These are phyloP conservation scores for Termitomyces sp. DNA, from an alignment of 768 basidiomycete genomes.

Conservation along the genomic window DNA sequence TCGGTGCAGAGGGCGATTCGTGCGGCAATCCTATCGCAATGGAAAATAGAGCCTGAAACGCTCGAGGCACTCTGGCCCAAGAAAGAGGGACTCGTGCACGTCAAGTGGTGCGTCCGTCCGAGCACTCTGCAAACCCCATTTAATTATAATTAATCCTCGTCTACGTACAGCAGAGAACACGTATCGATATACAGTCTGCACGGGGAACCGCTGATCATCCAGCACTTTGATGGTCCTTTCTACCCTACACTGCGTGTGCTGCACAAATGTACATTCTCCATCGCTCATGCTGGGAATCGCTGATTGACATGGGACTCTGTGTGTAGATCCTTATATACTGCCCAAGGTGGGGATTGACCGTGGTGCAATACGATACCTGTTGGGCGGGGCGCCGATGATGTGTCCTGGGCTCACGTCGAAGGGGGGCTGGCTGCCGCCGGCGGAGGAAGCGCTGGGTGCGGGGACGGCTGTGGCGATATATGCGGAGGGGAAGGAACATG, in stretches of 20 bases:
- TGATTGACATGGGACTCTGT: neutral
- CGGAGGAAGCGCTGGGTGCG: constrained; percentile 61
- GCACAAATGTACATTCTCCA: constrained; percentile 75
- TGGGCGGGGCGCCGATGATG: constrained; percentile 95
- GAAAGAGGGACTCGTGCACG: constrained; percentile 91
- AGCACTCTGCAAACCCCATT: constrained; percentile 14
- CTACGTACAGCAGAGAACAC: constrained; percentile 78
- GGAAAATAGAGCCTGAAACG: constrained; percentile 76
- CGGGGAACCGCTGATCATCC: constrained; percentile 88
- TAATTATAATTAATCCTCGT: constrained; percentile 21
- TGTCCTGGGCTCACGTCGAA: constrained; percentile 93
- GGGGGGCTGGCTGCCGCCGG: constrained; percentile 83
- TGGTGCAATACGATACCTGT: constrained; percentile 95
- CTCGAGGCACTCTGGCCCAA: constrained; percentile 97
- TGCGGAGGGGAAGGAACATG: constrained; percentile 95
- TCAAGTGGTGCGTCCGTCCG: constrained; percentile 80
- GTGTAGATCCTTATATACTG: constrained; percentile 83
- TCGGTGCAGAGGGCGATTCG: constrained; percentile 92
- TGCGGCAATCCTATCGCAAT: constrained; percentile 72
- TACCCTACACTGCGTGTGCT: constrained; percentile 86
- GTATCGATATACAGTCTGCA: constrained; percentile 90
- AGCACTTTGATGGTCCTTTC: constrained; percentile 93
- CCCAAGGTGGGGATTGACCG: constrained; percentile 90
- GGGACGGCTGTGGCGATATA: constrained; percentile 84
- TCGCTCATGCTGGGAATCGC: neutral